These are phyloP conservation scores for Gymnopus androsaceus DNA, from an alignment of 1,284 basidiomycete species.

Conservation along the genomic window DNA sequence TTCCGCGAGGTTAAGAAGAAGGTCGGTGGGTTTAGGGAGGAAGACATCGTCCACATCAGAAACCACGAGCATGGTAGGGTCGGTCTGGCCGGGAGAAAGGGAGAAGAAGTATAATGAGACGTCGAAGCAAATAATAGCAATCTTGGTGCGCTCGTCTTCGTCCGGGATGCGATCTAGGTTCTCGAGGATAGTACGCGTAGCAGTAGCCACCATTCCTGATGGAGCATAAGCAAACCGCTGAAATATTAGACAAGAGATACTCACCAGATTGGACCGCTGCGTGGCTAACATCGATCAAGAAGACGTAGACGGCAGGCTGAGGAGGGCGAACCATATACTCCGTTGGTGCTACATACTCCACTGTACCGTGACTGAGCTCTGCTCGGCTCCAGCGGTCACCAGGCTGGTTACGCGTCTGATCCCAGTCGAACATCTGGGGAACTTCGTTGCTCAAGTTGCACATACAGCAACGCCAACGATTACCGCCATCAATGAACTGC, in stretches of 20 bases:
- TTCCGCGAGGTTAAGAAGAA: constrained; percentile 93
- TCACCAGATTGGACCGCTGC: constrained; percentile 83
- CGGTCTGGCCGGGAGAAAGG: constrained; percentile 77
- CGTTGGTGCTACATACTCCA: constrained; percentile 97
- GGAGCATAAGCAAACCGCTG: constrained; percentile 2
- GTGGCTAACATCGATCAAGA: constrained; percentile 96
- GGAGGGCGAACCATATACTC: constrained; percentile 99
- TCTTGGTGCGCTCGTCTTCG: constrained; percentile 89
- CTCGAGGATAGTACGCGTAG: constrained; percentile 93
- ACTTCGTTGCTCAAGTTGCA: constrained; percentile 99
- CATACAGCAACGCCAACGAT: constrained; percentile 99
- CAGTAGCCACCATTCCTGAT: constrained; percentile 95
- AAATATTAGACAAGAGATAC: constrained; percentile 14
- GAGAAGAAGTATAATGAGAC: constrained; percentile 97
- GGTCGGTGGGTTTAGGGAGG: constrained; percentile 93
- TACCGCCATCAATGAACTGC: constrained; percentile 97
- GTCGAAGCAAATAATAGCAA: constrained; percentile 93
- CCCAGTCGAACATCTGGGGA: constrained; percentile 98
- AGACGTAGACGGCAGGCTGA: constrained; percentile 95
- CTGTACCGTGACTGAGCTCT: constrained; percentile 91
- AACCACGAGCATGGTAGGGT: constrained; percentile 95
- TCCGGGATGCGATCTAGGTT: constrained; percentile 95
- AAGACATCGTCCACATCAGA: constrained; percentile 97
- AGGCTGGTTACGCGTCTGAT: constrained; percentile 90
- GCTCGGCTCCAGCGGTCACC: constrained; percentile 94